phyloP scores from a whole-genome alignment of 306 rosid genomes.

The Hylodesmum podocarpum region DNA sequence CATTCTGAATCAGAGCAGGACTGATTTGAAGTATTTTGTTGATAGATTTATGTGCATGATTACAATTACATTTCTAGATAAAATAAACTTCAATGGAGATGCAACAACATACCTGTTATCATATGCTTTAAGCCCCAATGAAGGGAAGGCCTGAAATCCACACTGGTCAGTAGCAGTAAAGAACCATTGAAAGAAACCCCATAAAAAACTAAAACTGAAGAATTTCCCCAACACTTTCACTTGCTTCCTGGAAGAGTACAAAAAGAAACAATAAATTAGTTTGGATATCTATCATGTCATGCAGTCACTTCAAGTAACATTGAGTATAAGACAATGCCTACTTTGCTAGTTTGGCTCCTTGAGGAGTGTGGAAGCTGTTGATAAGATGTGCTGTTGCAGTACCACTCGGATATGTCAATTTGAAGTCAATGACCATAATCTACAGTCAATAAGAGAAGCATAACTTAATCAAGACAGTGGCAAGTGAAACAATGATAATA shows the following conservation, averaged over 20 bases:
- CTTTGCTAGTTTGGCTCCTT: conserved; percentile 62
- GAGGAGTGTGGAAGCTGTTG: conserved; percentile 67
- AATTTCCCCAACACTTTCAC: conserved; percentile 52
- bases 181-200: conserved; percentile 66
- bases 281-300: conserved; percentile 4
- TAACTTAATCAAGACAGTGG: not conserved
- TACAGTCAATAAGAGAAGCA: conserved; percentile 25
- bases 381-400: conserved; percentile 64
- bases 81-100: conserved; percentile 4
- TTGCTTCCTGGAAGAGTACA: conserved; percentile 49
- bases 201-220: conserved; percentile 49
- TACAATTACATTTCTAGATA: conserved; percentile 8
- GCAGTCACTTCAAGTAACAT: not conserved
- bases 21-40: not conserved
- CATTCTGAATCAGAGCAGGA: not conserved
- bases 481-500: conserved; percentile 7
- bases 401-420: conserved; percentile 68
- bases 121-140: conserved; percentile 53
- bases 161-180: conserved; percentile 47
- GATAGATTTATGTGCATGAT: conserved; percentile 11
- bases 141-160: conserved; percentile 52
- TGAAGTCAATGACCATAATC: conserved; percentile 57
- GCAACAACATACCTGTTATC: conserved; percentile 31
- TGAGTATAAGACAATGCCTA: conserved; percentile 20
- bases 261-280: conserved; percentile 7